Evolutionary conservation across 768 basidiomycete genomes (phyloP), one percentile per base, ranked within the genome.

Genomic region (Mycena vulgaris): DNA sequence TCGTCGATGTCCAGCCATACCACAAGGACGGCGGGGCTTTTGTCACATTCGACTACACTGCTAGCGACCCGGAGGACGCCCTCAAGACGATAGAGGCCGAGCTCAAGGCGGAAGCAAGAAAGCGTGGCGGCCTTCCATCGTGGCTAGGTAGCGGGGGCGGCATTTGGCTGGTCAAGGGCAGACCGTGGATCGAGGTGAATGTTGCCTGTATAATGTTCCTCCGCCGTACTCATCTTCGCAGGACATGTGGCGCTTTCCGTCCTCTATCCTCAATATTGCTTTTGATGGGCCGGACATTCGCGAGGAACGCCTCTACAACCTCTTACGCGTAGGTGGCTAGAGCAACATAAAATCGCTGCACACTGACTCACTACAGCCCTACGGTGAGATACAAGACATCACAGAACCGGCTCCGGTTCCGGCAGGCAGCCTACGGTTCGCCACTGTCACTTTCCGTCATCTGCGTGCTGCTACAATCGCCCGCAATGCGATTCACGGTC

Each of bases 281-380:
- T 98, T 97, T 73, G 94, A 97, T 35, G 97, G 97, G 0, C 92
- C 95, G 1, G 96, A 98, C 76, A 82, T 96, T 2, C 86, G 88
- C 31, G 95, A 97, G 75, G 94, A 97, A 79, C 78, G 84, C 0
- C 82, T 97, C 0, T 98, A 95, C 76, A 83, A 91, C 30, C 80
- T 95, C 27, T 89, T 96, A 67, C 87, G 96, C 56, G 95, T 94
- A 80, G 72, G 90, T 80, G 19, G 62, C 30, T 23, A 42, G 23
- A 48, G 33, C 47, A 48, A 5, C 23, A 42, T n/a, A 48, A 5
- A 25, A 42, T n/a, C 14, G 52, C 39, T n/a, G 40, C 45, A 59
- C 13, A 45, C 31, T 53, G 39, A 51, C 62, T 40, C 39, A 37
- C 53, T 52, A 10, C 75, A 95, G 91, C 94, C 94, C 0, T 98